A percentile compares a stretch with the other conserved stretches of the same genome.
Evolutionary conservation across 805 yeast species (phyloP).

Genomic region (Saccharomycopsis selenospora): DNA sequence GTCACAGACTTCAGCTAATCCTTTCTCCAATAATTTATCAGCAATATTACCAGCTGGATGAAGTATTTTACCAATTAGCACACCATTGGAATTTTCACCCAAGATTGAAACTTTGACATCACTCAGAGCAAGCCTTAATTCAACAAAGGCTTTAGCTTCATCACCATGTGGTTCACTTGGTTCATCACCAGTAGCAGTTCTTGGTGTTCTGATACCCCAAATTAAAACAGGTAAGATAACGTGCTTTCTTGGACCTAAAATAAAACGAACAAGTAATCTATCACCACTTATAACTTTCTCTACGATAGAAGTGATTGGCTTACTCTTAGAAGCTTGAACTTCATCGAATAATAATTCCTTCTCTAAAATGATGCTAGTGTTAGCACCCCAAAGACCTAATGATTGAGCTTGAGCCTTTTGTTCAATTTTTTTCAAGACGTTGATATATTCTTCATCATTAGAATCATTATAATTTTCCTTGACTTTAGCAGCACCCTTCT

Average conservation of each 20-base stretch:
- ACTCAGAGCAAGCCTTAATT: constrained; percentile 54
- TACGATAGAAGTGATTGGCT: constrained; percentile 42
- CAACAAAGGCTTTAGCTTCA: constrained; percentile 58
- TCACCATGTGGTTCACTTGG: constrained; percentile 53
- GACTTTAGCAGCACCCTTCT: constrained; percentile 55
- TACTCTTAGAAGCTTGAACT: constrained; percentile 9
- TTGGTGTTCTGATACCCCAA: constrained; percentile 70
- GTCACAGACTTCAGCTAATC: constrained; percentile 69
- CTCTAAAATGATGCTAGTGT: constrained; percentile 8
- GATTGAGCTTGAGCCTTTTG: constrained; percentile 42
- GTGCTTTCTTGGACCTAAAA: constrained; percentile 43
- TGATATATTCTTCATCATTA: constrained; percentile 37
- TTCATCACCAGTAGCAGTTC: constrained; percentile 41
- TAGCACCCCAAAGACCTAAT: constrained; percentile 49
- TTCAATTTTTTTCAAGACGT: constrained; percentile 36
- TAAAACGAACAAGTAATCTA: constrained; percentile 54
- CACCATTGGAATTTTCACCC: constrained; percentile 57
- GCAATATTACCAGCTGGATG: constrained; percentile 78
- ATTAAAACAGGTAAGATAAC: constrained; percentile 52
- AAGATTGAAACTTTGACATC: constrained; percentile 49
- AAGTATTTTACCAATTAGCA: constrained; percentile 47
- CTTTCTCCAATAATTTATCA: constrained; percentile 57
- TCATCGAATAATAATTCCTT: constrained; percentile 16
- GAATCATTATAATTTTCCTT: constrained; percentile 42
- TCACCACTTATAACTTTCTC: constrained; percentile 79